A percentile compares a stretch with the other conserved stretches of the same genome.
Conservation (phyloP, 1,284 basidiomycete species). For the Irpex rosettiformis region DNA sequence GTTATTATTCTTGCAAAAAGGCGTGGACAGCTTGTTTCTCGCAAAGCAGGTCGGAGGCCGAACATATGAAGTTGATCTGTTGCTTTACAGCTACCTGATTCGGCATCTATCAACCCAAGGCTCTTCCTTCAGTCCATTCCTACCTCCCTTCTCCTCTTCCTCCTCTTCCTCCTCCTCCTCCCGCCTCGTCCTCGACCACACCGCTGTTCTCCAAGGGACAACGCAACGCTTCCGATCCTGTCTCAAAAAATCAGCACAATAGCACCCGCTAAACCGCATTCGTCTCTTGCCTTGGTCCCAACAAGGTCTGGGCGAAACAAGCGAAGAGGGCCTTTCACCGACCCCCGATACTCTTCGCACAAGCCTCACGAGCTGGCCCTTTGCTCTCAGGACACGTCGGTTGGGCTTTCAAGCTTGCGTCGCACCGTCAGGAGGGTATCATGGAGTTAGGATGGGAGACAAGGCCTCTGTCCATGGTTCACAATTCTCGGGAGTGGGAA, state of each 20-base stretch:
- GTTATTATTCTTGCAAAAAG: no score
- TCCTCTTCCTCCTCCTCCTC: not conserved
- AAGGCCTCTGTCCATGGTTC: slow-evolving; percentile 35
- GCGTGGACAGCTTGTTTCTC: not conserved
- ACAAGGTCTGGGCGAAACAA: not conserved
- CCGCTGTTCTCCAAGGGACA: not conserved
- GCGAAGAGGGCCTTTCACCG: not conserved
- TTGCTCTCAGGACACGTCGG: not conserved
- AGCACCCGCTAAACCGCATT: slow-evolving; percentile 1
- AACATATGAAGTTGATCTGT: slow-evolving; percentile 5
- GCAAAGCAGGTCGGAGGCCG: not conserved
- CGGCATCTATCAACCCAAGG: slow-evolving; percentile 11
- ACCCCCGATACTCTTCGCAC: not conserved
- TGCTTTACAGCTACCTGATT: slow-evolving; percentile 7
- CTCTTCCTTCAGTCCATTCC: slow-evolving; percentile 5
- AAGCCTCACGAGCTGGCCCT: not conserved
- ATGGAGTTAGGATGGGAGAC: slow-evolving; percentile 58
- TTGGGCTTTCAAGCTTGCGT: not conserved
- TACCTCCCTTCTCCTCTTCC: not conserved
- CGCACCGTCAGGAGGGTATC: not conserved
- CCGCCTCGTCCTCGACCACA: not conserved
- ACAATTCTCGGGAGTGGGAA: slow-evolving; percentile 48
- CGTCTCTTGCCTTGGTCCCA: not conserved
- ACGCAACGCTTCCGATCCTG: not conserved
- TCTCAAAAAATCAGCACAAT: not conserved